phyloP scores from a whole-genome alignment of 1,284 basidiomycete genomes.

The Takashimella tepidaria region DNA sequence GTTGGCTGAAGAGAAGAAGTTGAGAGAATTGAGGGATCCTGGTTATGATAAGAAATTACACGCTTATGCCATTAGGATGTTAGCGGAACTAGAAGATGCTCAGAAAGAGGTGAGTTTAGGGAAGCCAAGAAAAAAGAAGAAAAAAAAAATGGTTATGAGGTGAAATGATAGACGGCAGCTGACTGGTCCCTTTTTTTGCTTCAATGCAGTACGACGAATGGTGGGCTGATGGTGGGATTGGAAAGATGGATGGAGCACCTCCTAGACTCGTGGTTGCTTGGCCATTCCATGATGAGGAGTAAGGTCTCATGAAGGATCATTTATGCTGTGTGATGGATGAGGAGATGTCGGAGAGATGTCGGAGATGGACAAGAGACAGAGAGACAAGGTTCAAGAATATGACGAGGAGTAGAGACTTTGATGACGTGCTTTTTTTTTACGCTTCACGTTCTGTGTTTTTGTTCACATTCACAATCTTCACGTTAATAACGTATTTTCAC shows the following conservation, averaged over 20 bases:
- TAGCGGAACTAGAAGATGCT: conserved; percentile 51
- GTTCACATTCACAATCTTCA: too few relatives aligned
- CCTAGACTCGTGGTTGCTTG: conserved; percentile 47
- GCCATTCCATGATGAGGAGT: conserved; percentile 45
- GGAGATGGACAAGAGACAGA: background rate
- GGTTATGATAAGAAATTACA: conserved; percentile 45
- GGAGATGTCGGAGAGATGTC: background rate
- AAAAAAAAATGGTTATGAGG: too few relatives aligned
- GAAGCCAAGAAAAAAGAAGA: too few relatives aligned
- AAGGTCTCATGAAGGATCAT: conserved; percentile 44
- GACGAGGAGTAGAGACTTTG: background rate
- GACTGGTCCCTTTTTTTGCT: conserved; percentile 5
- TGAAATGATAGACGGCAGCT: conserved; percentile 3
- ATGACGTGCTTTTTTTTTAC: too few relatives aligned
- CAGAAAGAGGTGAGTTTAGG: conserved; percentile 47
- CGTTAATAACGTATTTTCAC: too few relatives aligned
- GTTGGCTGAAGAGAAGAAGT: background rate
- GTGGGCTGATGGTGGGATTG: conserved; percentile 47
- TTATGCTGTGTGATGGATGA: background rate
- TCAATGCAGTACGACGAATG: conserved; percentile 49
- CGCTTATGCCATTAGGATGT: conserved; percentile 50
- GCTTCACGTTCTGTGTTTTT: too few relatives aligned
- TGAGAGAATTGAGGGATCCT: conserved; percentile 13
- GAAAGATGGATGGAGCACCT: conserved; percentile 45
- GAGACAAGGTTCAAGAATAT: background rate